These are phyloP conservation scores for Fusarium xylarioides DNA, from an alignment of 2,329 filamentous ascomycete genomes.

Conservation along the genomic window DNA sequence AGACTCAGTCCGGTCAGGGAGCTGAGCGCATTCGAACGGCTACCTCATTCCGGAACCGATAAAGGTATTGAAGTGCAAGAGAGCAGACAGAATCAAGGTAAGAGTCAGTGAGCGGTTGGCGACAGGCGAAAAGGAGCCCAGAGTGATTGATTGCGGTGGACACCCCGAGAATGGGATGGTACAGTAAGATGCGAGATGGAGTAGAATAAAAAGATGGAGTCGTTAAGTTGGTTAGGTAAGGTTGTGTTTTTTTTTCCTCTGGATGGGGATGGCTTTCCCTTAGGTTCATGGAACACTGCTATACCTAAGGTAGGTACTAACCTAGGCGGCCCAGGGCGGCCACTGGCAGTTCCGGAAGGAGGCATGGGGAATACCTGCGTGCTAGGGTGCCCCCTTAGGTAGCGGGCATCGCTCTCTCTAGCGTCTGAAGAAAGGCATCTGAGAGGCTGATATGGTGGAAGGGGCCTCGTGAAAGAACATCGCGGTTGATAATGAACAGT, in stretches of 20 bases:
- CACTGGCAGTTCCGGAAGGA: conserved; percentile 33
- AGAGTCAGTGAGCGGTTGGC: conserved; percentile 5
- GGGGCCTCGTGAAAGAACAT: conserved; percentile 18
- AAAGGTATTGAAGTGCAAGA: conserved; percentile 20
- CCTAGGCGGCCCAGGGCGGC: no score
- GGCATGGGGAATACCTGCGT: conserved; percentile 15
- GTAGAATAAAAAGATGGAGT: conserved; percentile 42
- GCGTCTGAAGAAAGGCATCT: conserved; percentile 19
- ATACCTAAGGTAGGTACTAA: background rate
- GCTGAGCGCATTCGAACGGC: conserved; percentile 63
- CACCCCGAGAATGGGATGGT: conserved; percentile 31
- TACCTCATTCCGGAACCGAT: conserved; percentile 65
- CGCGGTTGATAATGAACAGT: conserved; percentile 7
- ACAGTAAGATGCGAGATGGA: conserved; percentile 36
- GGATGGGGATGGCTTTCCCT: conserved; percentile 29
- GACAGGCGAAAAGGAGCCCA: conserved; percentile 18
- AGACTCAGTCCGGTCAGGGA: conserved; percentile 69
- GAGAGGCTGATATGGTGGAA: conserved; percentile 31
- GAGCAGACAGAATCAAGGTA: background rate
- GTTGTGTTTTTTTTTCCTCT: conserved; percentile 25
- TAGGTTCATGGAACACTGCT: conserved; percentile 10
- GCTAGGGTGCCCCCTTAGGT: conserved; percentile 8
- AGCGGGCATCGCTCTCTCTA: conserved; percentile 11
- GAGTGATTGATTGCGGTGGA: conserved; percentile 25
- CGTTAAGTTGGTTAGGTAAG: conserved; percentile 35